Percentiles rank a stretch among this genome's conserved stretches.
Conservation (phyloP, 768 basidiomycete genomes). For the Termitomyces sp. region DNA sequence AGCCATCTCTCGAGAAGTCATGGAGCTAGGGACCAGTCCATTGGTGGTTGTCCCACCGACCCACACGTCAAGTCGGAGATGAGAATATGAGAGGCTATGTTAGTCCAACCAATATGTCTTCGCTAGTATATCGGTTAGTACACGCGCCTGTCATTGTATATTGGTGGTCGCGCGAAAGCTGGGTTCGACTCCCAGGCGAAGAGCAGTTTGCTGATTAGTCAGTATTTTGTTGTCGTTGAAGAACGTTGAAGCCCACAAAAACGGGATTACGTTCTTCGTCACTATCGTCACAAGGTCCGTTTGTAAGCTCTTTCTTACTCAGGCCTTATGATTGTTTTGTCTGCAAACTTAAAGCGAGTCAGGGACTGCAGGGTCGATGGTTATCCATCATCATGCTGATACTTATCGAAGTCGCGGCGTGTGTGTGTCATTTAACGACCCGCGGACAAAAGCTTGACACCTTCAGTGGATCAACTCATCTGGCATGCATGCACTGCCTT, state of each 20-base stretch:
- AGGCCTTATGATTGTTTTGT: neutral
- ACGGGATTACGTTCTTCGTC: too few species aligned
- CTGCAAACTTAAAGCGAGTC: too few species aligned
- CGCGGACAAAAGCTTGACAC: neutral
- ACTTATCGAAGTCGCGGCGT: neutral
- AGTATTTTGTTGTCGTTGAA: neutral
- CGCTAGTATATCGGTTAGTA: neutral
- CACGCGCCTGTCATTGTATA: neutral
- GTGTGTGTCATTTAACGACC: neutral
- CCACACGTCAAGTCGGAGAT: too few species aligned
- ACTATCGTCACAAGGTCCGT: too few species aligned
- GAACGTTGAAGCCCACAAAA: neutral
- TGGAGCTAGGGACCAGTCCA: too few species aligned
- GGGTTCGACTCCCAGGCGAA: neutral
- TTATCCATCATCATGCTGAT: neutral
- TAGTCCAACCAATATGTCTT: neutral
- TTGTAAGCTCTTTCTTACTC: neutral
- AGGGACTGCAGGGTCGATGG: neutral
- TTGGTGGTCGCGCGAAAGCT: neutral
- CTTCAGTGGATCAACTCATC: neutral
- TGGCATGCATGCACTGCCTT: neutral
- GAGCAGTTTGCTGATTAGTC: neutral
- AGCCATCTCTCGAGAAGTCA: slow-evolving; percentile 2
- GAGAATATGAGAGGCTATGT: too few species aligned
- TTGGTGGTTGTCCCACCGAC: too few species aligned